phyloP scores from a whole-genome alignment of 345 rosid genomes.

The Dipteronia dyeriana region DNA sequence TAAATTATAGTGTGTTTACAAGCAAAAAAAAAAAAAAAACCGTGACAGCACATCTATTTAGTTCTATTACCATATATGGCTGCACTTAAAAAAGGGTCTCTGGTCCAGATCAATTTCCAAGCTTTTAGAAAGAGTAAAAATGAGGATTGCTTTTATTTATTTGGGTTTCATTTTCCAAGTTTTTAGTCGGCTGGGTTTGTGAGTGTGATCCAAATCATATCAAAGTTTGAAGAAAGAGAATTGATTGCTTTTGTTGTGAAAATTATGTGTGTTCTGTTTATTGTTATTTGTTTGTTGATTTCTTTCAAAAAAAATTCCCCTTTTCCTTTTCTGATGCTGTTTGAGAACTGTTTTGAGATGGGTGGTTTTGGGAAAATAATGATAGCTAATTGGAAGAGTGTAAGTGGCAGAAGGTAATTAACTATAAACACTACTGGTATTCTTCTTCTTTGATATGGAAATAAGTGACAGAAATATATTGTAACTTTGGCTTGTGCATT shows the following conservation, averaged over 20 bases:
- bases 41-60: conserved; percentile 2
- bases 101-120: conserved; percentile 22
- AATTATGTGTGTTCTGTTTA: conserved; percentile 7
- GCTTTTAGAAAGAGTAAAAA: conserved; percentile 16
- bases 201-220: conserved; percentile 14
- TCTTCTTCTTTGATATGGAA: conserved; percentile 14
- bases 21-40: conserved; percentile 13
- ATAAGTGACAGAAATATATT: conserved; percentile 7
- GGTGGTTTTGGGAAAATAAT: conserved; percentile 34
- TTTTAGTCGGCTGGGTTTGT: conserved; percentile 16
- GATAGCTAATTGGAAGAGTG: conserved; percentile 33
- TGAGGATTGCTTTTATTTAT: not conserved
- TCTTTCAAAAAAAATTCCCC: not conserved
- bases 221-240: conserved; percentile 4
- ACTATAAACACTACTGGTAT: not conserved
- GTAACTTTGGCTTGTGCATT: conserved; percentile 18
- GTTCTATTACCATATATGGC: conserved; percentile 21
- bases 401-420: conserved; percentile 27
- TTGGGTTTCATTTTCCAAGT: conserved; percentile 15
- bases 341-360: conserved; percentile 27
- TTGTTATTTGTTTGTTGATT: not conserved
- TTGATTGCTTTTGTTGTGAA: not conserved
- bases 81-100: conserved; percentile 24
- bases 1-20: conserved; percentile 4
- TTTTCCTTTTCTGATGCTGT: not conserved